Percentiles rank a stretch among this genome's conserved stretches.
phyloP scores from a whole-genome alignment of 2,329 filamentous ascomycete species.

The Leptographium wingfieldii region DNA sequence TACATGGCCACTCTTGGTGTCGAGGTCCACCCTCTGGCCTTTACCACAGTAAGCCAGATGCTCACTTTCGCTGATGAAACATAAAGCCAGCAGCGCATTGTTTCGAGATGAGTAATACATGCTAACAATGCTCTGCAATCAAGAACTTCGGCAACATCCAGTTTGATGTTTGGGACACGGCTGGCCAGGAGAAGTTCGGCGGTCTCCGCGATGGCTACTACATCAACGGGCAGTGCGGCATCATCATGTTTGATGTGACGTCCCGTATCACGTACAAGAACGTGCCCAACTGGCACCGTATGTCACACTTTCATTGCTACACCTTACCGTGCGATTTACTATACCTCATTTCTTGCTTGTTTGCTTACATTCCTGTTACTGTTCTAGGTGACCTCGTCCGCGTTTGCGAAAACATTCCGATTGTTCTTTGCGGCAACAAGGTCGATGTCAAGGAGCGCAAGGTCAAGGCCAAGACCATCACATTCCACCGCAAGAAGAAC shows the following conservation, averaged over 20 bases:
- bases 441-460: conserved; percentile 99
- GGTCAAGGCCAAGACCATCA: conserved; percentile 99
- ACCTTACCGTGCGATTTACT: no score
- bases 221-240: conserved; percentile 99
- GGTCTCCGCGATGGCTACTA: conserved; percentile 99
- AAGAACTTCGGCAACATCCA: conserved; percentile 90
- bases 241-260: conserved; percentile 99
- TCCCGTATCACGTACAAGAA: conserved; percentile 99
- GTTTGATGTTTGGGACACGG: conserved; percentile 99
- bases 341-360: not conserved
- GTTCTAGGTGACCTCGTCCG: conserved; percentile 81
- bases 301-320: conserved; percentile 25
- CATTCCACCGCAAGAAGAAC: conserved; percentile 99
- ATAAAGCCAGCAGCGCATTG: no score
- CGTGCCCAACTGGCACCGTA: conserved; percentile 99
- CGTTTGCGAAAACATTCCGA: conserved; percentile 98
- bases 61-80: conserved; percentile 9
- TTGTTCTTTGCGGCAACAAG: conserved; percentile 98
- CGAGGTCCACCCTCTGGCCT: conserved; percentile 95
- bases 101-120: not conserved
- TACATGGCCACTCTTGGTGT: conserved; percentile 99
- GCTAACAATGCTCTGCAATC: not conserved
- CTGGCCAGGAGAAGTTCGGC: conserved; percentile 98
- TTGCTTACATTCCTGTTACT: not conserved
- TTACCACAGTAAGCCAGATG: conserved; percentile 72